phyloP scores from a whole-genome alignment of 805 yeast species.

The Kodamaea nitidulidarum region DNA sequence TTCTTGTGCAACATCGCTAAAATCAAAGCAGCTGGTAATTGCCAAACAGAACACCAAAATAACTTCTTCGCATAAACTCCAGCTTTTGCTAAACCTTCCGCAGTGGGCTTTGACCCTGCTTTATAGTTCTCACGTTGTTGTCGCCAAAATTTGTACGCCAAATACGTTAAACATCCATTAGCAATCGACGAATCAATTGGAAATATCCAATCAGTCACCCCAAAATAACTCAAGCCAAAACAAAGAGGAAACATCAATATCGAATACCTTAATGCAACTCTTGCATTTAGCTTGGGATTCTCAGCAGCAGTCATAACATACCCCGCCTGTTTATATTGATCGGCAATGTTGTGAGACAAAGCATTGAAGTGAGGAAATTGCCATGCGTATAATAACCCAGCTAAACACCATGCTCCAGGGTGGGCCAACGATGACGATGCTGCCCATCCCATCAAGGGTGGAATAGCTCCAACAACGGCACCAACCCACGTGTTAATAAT shows the following conservation, averaged over 20 bases:
- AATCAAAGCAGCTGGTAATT: conserved; percentile 82
- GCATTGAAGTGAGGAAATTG: conserved; percentile 98
- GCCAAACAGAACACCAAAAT: conserved; percentile 94
- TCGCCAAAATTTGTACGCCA: conserved; percentile 79
- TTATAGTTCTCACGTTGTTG: conserved; percentile 68
- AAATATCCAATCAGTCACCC: conserved; percentile 78
- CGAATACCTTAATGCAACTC: conserved; percentile 89
- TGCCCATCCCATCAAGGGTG: conserved; percentile 99
- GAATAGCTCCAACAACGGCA: conserved; percentile 97
- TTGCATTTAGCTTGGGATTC: conserved; percentile 85
- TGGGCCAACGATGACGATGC: conserved; percentile 67
- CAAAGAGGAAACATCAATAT: conserved; percentile 93
- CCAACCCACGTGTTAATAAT: conserved; percentile 97
- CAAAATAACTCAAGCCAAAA: conserved; percentile 71
- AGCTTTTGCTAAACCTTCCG: conserved; percentile 58
- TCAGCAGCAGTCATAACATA: conserved; percentile 97
- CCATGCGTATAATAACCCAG: conserved; percentile 91
- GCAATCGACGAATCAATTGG: conserved; percentile 75
- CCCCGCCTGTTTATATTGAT: conserved; percentile 88
- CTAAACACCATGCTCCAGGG: conserved; percentile 95
- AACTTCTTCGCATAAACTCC: conserved; percentile 73
- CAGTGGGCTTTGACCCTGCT: conserved; percentile 38
- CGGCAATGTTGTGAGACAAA: conserved; percentile 79
- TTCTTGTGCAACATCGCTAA: conserved; percentile 92
- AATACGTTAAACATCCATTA: conserved; percentile 80